Evolutionary conservation across 768 basidiomycete genomes (phyloP), one percentile per base, ranked within the genome.

Genomic region (Hypsizygus marmoreus): DNA sequence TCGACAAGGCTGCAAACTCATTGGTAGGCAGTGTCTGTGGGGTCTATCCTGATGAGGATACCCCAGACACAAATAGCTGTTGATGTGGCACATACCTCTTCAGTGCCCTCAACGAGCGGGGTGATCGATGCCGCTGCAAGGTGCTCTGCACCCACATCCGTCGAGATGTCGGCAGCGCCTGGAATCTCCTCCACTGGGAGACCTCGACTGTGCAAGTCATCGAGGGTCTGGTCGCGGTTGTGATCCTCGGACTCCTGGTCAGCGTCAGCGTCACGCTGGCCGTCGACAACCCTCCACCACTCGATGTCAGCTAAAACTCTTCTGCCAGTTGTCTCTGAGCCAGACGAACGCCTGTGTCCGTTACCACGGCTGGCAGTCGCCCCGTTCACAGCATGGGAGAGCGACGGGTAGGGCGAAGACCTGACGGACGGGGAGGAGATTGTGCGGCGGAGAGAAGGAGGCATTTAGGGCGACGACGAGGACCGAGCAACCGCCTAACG

Each of bases 281-380:
- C 83, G 49, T 83, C 86, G 51, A 77, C 70, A 54, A 91, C 88
- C 57, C 74, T 79, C 88, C 88, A 91, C 88, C 89, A 91, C 64
- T 90, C 88, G 59, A 91, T 85, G 71, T 91, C 89, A 25, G 86
- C 88, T 50, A 91, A 76, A 56, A 91, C 86, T 55, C 87, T 77
- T 61, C 89, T 77, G 53, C 65, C 72, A 54, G 62, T 65, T 26
- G 78, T 79, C 60, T 86, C 82, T 55, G 87, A 86, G 50, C 80
- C 84, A 16, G 82, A 81, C 10, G 85, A 78, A 49, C 88, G 82
- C 59, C 85, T 78, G 46, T 77, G 67, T 31, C 79, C 68, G 46
- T 73, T 67, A 17, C 69, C 68, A 24, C 71, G 65, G 42, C 58
- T 58, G 40, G 59, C 65, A 43, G 38, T 42, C 12, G 49, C 56